Conservation (phyloP, 2,329 filamentous ascomycete species). For the Gaeumannomyces sp. region DNA sequence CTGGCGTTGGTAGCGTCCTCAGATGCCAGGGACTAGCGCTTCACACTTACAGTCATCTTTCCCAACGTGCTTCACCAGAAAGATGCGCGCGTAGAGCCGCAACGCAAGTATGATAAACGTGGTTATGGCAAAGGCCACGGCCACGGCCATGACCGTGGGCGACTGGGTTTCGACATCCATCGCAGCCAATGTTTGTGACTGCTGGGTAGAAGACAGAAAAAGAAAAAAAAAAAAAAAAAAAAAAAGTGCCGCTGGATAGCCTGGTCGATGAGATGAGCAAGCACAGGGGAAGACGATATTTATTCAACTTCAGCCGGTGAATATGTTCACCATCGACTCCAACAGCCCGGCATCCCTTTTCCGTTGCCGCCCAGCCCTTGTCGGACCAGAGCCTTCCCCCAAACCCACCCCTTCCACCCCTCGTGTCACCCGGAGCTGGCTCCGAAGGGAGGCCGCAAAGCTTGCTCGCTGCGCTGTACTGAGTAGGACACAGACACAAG, state of each 20-base stretch:
- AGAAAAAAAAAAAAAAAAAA: background rate
- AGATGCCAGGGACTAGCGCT: too few relatives aligned
- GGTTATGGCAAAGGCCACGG: slow-evolving; percentile 1
- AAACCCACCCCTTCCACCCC: too few relatives aligned
- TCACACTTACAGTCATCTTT: slow-evolving; percentile 2
- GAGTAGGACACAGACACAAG: too few relatives aligned
- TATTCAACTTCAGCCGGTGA: background rate
- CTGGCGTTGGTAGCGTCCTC: background rate
- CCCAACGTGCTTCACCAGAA: slow-evolving; percentile 1
- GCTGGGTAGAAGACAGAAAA: too few relatives aligned
- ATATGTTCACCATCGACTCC: too few relatives aligned
- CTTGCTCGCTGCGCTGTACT: too few relatives aligned
- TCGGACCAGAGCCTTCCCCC: too few relatives aligned
- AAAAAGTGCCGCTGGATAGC: background rate
- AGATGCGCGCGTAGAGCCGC: background rate
- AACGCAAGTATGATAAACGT: background rate
- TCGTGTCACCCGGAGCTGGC: too few relatives aligned
- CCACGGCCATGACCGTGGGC: slow-evolving; percentile 3
- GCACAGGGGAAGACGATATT: background rate
- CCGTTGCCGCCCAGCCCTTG: too few relatives aligned
- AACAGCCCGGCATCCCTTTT: too few relatives aligned
- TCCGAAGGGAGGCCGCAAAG: background rate
- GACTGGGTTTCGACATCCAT: background rate
- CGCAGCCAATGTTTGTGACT: too few relatives aligned
- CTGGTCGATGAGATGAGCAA: too few relatives aligned